These are phyloP conservation scores for Fusarium humuli DNA, from an alignment of 2,329 filamentous ascomycete genomes.

Conservation along the genomic window DNA sequence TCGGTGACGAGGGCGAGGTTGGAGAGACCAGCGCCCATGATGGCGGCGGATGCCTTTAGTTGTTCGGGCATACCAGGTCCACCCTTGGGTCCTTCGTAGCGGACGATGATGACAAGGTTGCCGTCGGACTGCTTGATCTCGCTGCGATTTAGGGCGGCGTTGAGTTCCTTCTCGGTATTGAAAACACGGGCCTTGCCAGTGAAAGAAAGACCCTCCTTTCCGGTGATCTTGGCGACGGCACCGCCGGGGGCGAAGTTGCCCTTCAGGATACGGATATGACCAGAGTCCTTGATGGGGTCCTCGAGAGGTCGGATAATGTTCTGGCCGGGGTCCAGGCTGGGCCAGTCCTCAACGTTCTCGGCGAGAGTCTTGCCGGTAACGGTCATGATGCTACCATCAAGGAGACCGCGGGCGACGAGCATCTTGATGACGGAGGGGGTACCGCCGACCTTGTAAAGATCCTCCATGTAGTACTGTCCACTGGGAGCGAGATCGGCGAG, in stretches of 20 bases:
- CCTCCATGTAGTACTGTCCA: conserved; percentile 88
- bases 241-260: conserved; percentile 91
- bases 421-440: conserved; percentile 88
- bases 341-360: conserved; percentile 82
- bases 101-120: conserved; percentile 88
- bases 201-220: conserved; percentile 89
- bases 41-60: conserved; percentile 85
- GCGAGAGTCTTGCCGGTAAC: conserved; percentile 87
- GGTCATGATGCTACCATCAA: conserved; percentile 83
- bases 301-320: conserved; percentile 86
- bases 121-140: conserved; percentile 67
- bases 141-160: conserved; percentile 78
- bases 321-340: conserved; percentile 81
- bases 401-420: conserved; percentile 78
- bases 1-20: conserved; percentile 95
- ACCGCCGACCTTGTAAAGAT: conserved; percentile 86
- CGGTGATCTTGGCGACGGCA: conserved; percentile 95
- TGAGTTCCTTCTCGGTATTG: conserved; percentile 84
- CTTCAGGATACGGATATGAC: conserved; percentile 87
- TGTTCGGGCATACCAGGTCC: conserved; percentile 98
- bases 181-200: conserved; percentile 85
- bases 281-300: conserved; percentile 80
- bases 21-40: conserved; percentile 90
- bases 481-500: conserved; percentile 87
- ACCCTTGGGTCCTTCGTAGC: conserved; percentile 93